A percentile compares a stretch with the other conserved stretches of the same genome.
phyloP scores from a whole-genome alignment of 2,329 filamentous ascomycete genomes.

The Neonectria faginata region DNA sequence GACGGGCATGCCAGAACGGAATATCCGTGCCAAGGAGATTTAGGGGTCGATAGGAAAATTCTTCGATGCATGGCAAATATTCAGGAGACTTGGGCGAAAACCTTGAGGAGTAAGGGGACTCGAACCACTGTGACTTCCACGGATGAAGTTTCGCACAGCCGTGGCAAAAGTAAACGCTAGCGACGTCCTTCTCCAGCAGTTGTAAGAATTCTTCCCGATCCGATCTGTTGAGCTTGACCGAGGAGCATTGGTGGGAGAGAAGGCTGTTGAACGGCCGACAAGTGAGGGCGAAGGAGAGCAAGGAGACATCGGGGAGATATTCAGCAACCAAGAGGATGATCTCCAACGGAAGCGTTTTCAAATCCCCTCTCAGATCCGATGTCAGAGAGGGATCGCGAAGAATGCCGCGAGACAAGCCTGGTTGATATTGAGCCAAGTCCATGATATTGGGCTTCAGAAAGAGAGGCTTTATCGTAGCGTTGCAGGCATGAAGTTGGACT shows the following conservation, averaged over 20 bases:
- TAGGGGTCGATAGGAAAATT: neutral
- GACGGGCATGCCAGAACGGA: neutral
- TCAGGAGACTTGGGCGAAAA: neutral
- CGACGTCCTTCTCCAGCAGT: slow-evolving; percentile 12
- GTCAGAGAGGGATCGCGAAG: neutral
- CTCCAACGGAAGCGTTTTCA: slow-evolving; percentile 1
- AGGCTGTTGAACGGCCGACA: slow-evolving; percentile 14
- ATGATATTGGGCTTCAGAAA: neutral
- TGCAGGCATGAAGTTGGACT: neutral
- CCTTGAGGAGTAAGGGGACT: neutral
- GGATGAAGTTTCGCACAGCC: slow-evolving; percentile 16
- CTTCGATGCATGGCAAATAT: neutral
- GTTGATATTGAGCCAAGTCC: neutral
- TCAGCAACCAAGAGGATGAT: slow-evolving; percentile 15
- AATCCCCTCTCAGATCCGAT: slow-evolving; percentile 13
- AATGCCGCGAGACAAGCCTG: neutral
- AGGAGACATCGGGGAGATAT: neutral
- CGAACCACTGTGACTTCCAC: neutral
- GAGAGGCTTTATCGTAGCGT: too few species aligned
- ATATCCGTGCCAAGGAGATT: neutral
- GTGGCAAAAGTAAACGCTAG: slow-evolving; percentile 17
- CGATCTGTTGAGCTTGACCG: neutral
- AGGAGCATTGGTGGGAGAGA: neutral
- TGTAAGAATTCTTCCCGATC: slow-evolving; percentile 10
- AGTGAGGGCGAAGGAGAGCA: slow-evolving; percentile 17